Conservation (phyloP, 1,284 basidiomycete genomes). For the Puccinia hordei region DNA sequence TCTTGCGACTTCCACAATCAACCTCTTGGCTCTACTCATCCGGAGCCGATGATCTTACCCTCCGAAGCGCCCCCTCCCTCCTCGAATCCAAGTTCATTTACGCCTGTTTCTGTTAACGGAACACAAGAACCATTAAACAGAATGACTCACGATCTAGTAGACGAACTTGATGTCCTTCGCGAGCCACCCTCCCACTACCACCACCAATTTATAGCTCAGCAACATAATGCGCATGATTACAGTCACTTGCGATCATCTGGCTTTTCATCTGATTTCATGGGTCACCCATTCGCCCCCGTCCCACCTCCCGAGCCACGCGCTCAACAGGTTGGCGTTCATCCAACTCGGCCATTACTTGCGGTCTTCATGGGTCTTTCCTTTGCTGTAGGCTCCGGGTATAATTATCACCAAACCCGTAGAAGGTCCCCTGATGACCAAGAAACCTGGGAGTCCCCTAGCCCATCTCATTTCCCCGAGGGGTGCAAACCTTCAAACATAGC, state of each 20-base stretch:
- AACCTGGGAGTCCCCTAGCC: not conserved
- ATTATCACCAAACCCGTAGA: slow-evolving; percentile 29
- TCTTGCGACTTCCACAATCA: not conserved
- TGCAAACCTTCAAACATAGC: not conserved
- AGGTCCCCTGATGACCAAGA: not conserved
- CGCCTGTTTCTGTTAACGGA: not conserved
- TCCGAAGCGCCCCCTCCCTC: slow-evolving; percentile 9
- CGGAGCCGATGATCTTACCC: slow-evolving; percentile 12
- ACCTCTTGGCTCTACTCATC: slow-evolving; percentile 1
- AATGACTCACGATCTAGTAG: slow-evolving; percentile 30
- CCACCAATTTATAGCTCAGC: slow-evolving; percentile 12
- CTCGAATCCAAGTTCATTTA: slow-evolving; percentile 32
- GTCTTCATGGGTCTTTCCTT: slow-evolving; percentile 49
- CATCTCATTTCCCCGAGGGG: slow-evolving; percentile 2
- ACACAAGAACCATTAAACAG: slow-evolving; percentile 9
- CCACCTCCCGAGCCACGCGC: slow-evolving; percentile 21
- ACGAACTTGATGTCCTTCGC: slow-evolving; percentile 37
- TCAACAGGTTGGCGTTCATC: not conserved
- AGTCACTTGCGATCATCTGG: slow-evolving; percentile 26
- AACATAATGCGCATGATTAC: slow-evolving; percentile 21
- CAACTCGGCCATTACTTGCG: slow-evolving; percentile 32
- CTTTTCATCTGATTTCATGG: slow-evolving; percentile 32
- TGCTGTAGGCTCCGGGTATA: slow-evolving; percentile 41
- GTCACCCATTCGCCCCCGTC: slow-evolving; percentile 36
- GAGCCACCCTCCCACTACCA: slow-evolving; percentile 21